Conservation (phyloP, 2,329 filamentous ascomycete genomes). For the Arthrobotrys iridis region DNA sequence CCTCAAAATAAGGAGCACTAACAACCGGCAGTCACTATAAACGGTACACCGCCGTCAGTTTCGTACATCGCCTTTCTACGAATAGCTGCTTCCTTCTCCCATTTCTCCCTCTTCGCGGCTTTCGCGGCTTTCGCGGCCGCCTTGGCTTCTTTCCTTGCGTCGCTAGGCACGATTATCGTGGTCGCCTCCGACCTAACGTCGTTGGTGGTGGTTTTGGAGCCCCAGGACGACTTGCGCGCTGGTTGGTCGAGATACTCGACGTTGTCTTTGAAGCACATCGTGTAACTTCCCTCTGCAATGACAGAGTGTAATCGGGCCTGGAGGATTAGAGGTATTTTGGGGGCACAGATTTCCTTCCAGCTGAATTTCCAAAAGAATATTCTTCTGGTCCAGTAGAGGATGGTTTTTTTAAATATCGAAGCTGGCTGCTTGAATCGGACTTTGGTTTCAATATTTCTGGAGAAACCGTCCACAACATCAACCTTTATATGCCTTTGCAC, state of each 20-base stretch:
- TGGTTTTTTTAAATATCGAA: too few species aligned
- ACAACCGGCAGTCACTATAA: background rate
- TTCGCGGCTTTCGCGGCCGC: background rate
- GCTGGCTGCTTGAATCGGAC: too few species aligned
- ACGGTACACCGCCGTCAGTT: background rate
- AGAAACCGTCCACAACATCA: too few species aligned
- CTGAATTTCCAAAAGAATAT: too few species aligned
- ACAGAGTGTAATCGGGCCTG: background rate
- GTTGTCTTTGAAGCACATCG: constrained; percentile 25
- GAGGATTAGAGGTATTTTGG: too few species aligned
- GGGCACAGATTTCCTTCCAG: too few species aligned
- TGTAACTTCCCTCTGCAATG: background rate
- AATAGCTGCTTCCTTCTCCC: background rate
- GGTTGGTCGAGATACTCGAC: constrained; percentile 24
- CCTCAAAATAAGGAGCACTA: background rate
- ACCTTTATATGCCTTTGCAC: too few species aligned
- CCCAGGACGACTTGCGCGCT: background rate
- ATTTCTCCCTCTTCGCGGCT: background rate
- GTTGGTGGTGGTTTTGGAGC: background rate
- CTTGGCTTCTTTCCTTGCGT: background rate
- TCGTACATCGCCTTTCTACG: constrained; percentile 16
- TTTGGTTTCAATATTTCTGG: too few species aligned
- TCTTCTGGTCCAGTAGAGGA: too few species aligned
- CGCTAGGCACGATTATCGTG: background rate
- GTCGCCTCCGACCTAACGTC: background rate